Conservation (phyloP, 331 rosid genomes). For the Malus hybrid region DNA sequence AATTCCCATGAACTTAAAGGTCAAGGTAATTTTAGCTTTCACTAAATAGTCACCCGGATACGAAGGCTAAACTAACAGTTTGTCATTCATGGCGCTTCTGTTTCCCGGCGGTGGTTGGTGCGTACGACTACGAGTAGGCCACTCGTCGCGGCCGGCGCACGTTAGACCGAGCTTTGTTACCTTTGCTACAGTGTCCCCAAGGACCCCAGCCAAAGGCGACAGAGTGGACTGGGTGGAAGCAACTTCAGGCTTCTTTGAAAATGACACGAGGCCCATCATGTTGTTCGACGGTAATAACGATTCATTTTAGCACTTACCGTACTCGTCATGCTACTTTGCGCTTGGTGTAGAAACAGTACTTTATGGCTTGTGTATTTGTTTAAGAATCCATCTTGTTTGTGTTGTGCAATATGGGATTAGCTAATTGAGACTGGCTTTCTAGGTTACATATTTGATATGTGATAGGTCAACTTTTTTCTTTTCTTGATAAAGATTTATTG, state of each 20-base stretch:
- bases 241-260: slow-evolving; percentile 62
- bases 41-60: no score
- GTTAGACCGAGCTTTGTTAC: slow-evolving; percentile 15
- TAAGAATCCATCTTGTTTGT: background rate
- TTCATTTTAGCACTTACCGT: background rate
- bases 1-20: background rate
- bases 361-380: background rate
- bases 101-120: slow-evolving; percentile 28
- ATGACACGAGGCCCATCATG: slow-evolving; percentile 86
- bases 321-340: background rate
- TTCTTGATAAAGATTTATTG: no score
- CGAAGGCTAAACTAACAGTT: background rate
- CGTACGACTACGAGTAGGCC: slow-evolving; percentile 5
- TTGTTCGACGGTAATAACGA: slow-evolving; percentile 52
- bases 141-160: slow-evolving; percentile 15
- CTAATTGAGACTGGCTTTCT: background rate
- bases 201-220: slow-evolving; percentile 33
- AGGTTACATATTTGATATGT: background rate
- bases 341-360: background rate
- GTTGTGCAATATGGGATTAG: background rate
- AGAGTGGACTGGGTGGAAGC: slow-evolving; percentile 51
- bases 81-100: slow-evolving; percentile 46
- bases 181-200: slow-evolving; percentile 48
- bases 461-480: no score
- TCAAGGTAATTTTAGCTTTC: no score